Evolutionary conservation across 352 stramenopile species (phyloP).

Genomic region (Thalassiosira exigua): DNA sequence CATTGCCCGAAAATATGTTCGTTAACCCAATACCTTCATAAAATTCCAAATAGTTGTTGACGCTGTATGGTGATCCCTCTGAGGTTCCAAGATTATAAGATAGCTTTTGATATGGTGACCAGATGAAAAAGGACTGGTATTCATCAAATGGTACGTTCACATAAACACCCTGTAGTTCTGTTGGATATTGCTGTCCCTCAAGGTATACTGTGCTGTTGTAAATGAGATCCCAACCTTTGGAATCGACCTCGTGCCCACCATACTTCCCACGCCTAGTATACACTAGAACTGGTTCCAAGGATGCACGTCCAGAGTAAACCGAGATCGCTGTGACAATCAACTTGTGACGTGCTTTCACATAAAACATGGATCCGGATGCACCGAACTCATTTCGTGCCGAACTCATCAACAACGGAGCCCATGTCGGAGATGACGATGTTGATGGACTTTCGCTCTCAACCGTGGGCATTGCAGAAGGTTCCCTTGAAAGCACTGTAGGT

Average conservation of each 20-base stretch:
- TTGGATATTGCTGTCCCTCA: background rate
- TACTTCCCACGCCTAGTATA: conserved; percentile 4
- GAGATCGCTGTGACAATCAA: too few species aligned
- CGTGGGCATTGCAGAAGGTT: too few species aligned
- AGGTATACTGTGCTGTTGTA: conserved; percentile 15
- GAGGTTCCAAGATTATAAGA: conserved; percentile 25
- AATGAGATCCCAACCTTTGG: conserved; percentile 7
- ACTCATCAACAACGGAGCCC: too few species aligned
- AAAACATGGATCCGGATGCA: too few species aligned
- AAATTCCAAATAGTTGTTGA: conserved; percentile 14
- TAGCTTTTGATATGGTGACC: conserved; percentile 4
- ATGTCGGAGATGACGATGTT: too few species aligned
- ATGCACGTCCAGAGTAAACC: too few species aligned
- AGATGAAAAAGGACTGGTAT: conserved; percentile 41
- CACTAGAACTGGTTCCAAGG: too few species aligned
- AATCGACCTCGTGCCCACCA: background rate
- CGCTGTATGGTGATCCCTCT: conserved; percentile 11
- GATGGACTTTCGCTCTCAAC: too few species aligned
- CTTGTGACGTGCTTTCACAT: too few species aligned
- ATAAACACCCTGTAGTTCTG: conserved; percentile 5
- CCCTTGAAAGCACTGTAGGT: too few species aligned
- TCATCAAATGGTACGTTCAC: conserved; percentile 10
- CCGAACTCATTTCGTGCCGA: too few species aligned
- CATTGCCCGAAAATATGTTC: conserved; percentile 33
- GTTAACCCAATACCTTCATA: conserved; percentile 33